Percentiles rank a stretch among this genome's conserved stretches.
Evolutionary conservation across 768 basidiomycete genomes (phyloP).

Genomic region (Neoboletus subvelutipes): DNA sequence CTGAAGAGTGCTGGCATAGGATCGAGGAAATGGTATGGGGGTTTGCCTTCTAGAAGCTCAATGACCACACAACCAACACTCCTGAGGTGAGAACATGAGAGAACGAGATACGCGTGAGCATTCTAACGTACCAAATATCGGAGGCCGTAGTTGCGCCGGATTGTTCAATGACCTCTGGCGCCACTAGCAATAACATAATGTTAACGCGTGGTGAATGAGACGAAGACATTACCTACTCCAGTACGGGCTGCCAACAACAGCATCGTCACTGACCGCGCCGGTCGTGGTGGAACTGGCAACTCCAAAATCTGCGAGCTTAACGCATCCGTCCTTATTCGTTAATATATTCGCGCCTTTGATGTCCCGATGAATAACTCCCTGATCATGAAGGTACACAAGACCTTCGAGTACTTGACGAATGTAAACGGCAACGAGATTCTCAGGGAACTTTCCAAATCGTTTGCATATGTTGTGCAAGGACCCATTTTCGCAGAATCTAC

Average conservation of each 20-base stretch:
- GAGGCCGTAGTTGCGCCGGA: conserved; percentile 95
- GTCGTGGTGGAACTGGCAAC: conserved; percentile 82
- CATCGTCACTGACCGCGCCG: conserved; percentile 76
- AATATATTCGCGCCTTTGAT: conserved; percentile 99
- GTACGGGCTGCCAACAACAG: conserved; percentile 96
- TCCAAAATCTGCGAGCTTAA: conserved; percentile 99
- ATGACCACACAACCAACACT: conserved; percentile 98
- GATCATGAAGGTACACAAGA: conserved; percentile 94
- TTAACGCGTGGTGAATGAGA: conserved; percentile 5
- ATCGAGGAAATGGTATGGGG: conserved; percentile 92
- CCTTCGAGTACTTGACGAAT: conserved; percentile 96
- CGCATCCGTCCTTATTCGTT: conserved; percentile 97
- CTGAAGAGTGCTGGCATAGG: conserved; percentile 99
- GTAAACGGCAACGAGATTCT: conserved; percentile 94
- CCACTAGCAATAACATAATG: conserved; percentile 56
- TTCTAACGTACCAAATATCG: conserved; percentile 79
- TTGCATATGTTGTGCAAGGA: conserved; percentile 94
- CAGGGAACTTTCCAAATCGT: conserved; percentile 98
- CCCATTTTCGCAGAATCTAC: conserved; percentile 94
- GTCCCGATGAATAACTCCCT: conserved; percentile 98
- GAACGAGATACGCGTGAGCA: neutral
- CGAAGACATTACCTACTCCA: conserved; percentile 70
- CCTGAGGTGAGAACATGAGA: conserved; percentile 34
- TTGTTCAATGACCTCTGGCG: conserved; percentile 98
- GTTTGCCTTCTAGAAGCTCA: conserved; percentile 84